These are phyloP conservation scores for Starmerella davenportii DNA, from an alignment of 805 yeast species.

Conservation along the genomic window DNA sequence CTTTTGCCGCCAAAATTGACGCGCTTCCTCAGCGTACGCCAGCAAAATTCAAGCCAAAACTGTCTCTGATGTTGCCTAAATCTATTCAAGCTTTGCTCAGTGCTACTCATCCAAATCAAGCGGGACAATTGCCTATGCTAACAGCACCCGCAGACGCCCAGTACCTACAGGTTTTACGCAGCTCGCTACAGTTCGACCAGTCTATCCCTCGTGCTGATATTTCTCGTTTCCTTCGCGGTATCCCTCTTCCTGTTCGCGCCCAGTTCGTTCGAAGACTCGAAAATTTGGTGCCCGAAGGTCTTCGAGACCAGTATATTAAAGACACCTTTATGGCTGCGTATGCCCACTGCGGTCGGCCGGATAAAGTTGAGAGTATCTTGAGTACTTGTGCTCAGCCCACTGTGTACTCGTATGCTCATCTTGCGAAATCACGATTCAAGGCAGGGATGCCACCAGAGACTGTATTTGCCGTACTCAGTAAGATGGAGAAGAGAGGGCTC, in stretches of 20 bases:
- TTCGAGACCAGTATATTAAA: conserved; percentile 8
- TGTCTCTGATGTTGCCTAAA: too few species aligned
- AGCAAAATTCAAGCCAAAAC: background rate
- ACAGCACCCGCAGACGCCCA: background rate
- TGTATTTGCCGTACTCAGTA: conserved; percentile 13
- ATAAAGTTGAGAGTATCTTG: conserved; percentile 16
- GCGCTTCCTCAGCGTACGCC: background rate
- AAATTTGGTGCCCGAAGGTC: conserved; percentile 12
- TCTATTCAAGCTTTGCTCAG: too few species aligned
- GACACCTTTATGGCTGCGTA: conserved; percentile 22
- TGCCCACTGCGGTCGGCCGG: conserved; percentile 18
- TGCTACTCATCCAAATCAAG: too few species aligned
- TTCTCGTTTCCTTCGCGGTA: conserved; percentile 12
- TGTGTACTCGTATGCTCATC: conserved; percentile 20
- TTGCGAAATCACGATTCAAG: conserved; percentile 21
- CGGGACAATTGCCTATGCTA: too few species aligned
- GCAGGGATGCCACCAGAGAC: conserved; percentile 14
- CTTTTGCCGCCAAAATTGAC: conserved; percentile 9
- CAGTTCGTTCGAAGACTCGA: conserved; percentile 12
- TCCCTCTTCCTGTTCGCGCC: conserved; percentile 19
- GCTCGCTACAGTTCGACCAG: background rate
- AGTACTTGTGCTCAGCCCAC: conserved; percentile 15
- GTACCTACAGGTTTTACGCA: background rate
- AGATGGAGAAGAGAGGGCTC: conserved; percentile 16
- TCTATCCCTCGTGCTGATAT: conserved; percentile 16